Conservation (phyloP, 352 stramenopile genomes). For the Phytophthora citrophthora region DNA sequence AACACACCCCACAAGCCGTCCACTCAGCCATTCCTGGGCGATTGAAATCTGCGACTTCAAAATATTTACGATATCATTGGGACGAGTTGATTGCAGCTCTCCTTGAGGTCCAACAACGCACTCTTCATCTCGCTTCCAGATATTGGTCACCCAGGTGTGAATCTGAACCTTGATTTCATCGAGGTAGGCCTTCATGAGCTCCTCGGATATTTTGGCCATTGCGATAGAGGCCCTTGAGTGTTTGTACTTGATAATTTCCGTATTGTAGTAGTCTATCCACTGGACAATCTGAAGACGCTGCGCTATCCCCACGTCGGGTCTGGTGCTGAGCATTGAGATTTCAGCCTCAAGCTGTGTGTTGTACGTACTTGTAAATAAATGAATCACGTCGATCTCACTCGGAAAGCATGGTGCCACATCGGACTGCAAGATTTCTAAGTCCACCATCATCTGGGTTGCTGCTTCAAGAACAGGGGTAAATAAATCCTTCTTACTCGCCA, state of each 20-base stretch:
- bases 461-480: conserved; percentile 68
- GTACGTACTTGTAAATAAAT: conserved; percentile 84
- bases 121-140: conserved; percentile 86
- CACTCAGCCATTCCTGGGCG: conserved; percentile 81
- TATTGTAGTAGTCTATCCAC: conserved; percentile 91
- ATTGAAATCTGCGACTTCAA: conserved; percentile 88
- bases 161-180: conserved; percentile 83
- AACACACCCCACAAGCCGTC: conserved; percentile 64
- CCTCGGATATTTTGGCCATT: conserved; percentile 68
- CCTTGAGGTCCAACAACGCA: conserved; percentile 58
- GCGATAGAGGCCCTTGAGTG: conserved; percentile 70
- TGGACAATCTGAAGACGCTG: conserved; percentile 84
- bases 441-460: conserved; percentile 79
- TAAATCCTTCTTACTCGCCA: conserved; percentile 56
- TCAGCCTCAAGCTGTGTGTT: conserved; percentile 73
- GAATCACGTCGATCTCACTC: conserved; percentile 75
- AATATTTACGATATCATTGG: conserved; percentile 90
- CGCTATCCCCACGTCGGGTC: conserved; percentile 69
- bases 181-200: conserved; percentile 79
- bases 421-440: conserved; percentile 78
- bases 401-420: conserved; percentile 81
- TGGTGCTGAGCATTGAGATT: conserved; percentile 65
- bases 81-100: conserved; percentile 75
- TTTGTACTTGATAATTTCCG: conserved; percentile 87
- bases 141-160: conserved; percentile 85